Conservation (phyloP, 2,329 filamentous ascomycete species). For the Dendryphion nanum region DNA sequence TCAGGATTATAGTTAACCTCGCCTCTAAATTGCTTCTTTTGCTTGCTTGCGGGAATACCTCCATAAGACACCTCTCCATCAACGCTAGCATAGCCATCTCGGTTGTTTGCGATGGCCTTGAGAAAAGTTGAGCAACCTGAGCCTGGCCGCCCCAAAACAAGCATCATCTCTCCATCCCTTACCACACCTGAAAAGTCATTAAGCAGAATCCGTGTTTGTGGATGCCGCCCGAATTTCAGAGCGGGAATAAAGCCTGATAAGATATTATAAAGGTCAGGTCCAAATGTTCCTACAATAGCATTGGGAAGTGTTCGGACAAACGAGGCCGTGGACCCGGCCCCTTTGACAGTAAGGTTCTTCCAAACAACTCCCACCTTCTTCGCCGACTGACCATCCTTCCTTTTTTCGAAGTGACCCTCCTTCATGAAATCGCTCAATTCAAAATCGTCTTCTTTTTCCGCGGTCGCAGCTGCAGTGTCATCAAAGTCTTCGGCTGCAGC, state of each 20-base stretch:
- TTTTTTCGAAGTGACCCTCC: slow-evolving; percentile 73
- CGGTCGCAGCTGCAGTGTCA: slow-evolving; percentile 27
- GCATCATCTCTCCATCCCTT: slow-evolving; percentile 68
- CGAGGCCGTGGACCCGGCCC: slow-evolving; percentile 63
- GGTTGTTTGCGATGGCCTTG: slow-evolving; percentile 71
- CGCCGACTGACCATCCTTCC: slow-evolving; percentile 63
- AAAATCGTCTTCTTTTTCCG: slow-evolving; percentile 60
- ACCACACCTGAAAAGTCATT: slow-evolving; percentile 68
- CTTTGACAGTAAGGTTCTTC: slow-evolving; percentile 72
- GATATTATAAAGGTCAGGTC: slow-evolving; percentile 71
- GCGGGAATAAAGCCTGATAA: slow-evolving; percentile 56
- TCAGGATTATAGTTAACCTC: slow-evolving; percentile 79
- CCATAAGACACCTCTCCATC: slow-evolving; percentile 71
- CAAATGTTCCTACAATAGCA: slow-evolving; percentile 75
- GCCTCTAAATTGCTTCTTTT: slow-evolving; percentile 67
- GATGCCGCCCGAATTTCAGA: slow-evolving; percentile 48
- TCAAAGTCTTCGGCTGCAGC: slow-evolving; percentile 19
- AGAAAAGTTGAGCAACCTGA: slow-evolving; percentile 75
- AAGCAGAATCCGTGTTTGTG: slow-evolving; percentile 56
- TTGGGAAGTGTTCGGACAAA: slow-evolving; percentile 73
- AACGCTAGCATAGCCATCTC: slow-evolving; percentile 63
- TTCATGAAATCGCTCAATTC: slow-evolving; percentile 69
- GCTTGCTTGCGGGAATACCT: slow-evolving; percentile 66
- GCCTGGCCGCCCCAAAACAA: slow-evolving; percentile 71
- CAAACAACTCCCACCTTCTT: slow-evolving; percentile 79